These are phyloP conservation scores for Thalassiosira profunda DNA, from an alignment of 108 stramenopile species.

Conservation along the genomic window DNA sequence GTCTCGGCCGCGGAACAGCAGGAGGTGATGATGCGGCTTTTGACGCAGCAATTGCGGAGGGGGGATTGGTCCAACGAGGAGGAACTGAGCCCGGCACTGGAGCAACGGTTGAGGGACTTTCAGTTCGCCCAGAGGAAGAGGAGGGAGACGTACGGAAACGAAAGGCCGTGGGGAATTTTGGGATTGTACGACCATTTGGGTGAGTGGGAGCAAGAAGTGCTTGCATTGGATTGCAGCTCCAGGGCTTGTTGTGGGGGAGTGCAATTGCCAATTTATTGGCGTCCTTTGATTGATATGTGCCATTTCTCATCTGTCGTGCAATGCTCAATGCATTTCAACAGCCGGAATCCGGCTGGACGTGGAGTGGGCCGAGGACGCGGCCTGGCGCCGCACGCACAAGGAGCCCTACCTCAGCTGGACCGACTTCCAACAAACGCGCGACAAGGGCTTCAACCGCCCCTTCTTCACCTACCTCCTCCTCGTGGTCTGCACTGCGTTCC, in stretches of 20 bases:
- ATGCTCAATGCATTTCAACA: background rate
- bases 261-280: too few relatives aligned
- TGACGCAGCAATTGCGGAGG: conserved; percentile 42
- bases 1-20: conserved; percentile 46
- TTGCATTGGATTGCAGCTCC: too few relatives aligned
- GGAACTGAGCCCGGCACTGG: conserved; percentile 36
- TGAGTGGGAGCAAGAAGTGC: too few relatives aligned
- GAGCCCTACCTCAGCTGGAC: conserved; percentile 80
- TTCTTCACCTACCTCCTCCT: conserved; percentile 77
- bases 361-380: conserved; percentile 91
- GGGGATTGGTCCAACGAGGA: conserved; percentile 32
- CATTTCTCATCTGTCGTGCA: too few relatives aligned
- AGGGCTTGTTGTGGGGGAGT: too few relatives aligned
- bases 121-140: conserved; percentile 87
- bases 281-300: too few relatives aligned
- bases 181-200: conserved; percentile 81
- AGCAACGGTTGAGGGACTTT: conserved; percentile 80
- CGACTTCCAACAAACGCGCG: conserved; percentile 71
- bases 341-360: conserved; percentile 77
- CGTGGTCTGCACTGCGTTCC: conserved; percentile 60
- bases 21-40: conserved; percentile 45
- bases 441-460: conserved; percentile 62
- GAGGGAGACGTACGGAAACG: conserved; percentile 69
- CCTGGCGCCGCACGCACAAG: conserved; percentile 69
- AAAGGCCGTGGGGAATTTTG: conserved; percentile 73